Percentiles rank a stretch among this genome's conserved stretches.
Conservation (phyloP, 1,139 yeast species). For the Debaryomyces coudertii region DNA sequence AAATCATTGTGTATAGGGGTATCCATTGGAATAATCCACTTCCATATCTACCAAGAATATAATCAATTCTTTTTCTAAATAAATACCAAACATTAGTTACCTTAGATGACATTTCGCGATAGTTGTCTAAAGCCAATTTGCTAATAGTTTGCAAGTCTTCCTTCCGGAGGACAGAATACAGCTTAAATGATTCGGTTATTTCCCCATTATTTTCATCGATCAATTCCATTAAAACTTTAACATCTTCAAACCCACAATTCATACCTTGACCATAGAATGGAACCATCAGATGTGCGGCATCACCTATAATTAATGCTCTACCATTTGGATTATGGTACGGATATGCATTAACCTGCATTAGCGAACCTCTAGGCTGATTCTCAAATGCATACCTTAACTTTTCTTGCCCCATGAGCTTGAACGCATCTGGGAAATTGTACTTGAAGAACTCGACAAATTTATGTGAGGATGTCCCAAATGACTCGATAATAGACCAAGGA, state of each 20-base stretch:
- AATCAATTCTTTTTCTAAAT: constrained; percentile 70
- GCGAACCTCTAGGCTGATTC: constrained; percentile 72
- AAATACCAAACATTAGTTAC: constrained; percentile 69
- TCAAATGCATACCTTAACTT: constrained; percentile 55
- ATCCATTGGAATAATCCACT: constrained; percentile 66
- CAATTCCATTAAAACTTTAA: constrained; percentile 62
- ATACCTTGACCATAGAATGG: constrained; percentile 97
- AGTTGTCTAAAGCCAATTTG: constrained; percentile 78
- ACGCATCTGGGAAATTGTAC: constrained; percentile 74
- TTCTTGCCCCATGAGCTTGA: constrained; percentile 63
- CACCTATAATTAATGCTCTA: constrained; percentile 75
- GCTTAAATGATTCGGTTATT: constrained; percentile 54
- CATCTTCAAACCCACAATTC: constrained; percentile 96
- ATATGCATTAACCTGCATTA: constrained; percentile 66
- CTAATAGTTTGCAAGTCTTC: constrained; percentile 75
- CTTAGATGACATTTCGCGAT: constrained; percentile 83
- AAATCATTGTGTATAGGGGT: constrained; percentile 90
- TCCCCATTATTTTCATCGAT: constrained; percentile 49
- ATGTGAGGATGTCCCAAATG: constrained; percentile 41
- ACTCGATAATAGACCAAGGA: constrained; percentile 69
- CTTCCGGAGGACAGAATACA: constrained; percentile 61
- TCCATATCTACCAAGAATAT: constrained; percentile 55
- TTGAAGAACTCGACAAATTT: constrained; percentile 59
- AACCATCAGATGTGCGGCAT: constrained; percentile 96
- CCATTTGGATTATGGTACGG: constrained; percentile 71